phyloP scores from a whole-genome alignment of 441 rosid species.

The Corymbia citriodora region DNA sequence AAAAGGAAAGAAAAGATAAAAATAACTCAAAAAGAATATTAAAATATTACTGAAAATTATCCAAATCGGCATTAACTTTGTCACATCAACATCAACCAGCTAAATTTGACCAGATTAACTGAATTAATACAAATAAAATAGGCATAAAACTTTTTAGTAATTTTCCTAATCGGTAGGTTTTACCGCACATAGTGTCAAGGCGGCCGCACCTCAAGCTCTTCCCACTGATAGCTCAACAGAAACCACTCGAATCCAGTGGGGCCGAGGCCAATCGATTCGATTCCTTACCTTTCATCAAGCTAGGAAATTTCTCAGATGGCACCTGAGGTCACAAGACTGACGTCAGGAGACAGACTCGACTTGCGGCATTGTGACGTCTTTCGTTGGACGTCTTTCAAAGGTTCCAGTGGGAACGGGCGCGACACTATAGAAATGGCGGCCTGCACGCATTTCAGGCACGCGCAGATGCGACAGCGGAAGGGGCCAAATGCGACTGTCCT shows the following conservation, averaged over 20 bases:
- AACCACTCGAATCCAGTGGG: neutral
- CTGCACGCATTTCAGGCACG: fast-evolving
- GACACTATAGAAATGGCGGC: neutral
- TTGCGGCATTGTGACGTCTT: neutral
- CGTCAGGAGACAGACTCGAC: neutral
- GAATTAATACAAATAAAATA: fast-evolving
- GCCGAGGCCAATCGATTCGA: neutral
- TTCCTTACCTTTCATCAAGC: neutral
- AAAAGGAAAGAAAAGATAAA: too few relatives aligned
- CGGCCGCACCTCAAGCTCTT: neutral
- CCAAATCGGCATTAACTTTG: too few relatives aligned
- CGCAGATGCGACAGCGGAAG: neutral
- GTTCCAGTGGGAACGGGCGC: neutral
- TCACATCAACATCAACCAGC: too few relatives aligned
- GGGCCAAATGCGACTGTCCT: neutral
- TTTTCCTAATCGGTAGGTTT: neutral
- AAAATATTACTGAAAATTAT: too few relatives aligned
- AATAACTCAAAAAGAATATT: too few relatives aligned
- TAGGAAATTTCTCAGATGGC: neutral
- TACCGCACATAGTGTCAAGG: fast-evolving
- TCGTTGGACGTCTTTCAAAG: neutral
- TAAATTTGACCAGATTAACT: too few relatives aligned
- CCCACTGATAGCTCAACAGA: neutral
- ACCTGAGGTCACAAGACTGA: neutral
- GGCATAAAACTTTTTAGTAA: neutral